Evolutionary conservation across 2,329 filamentous ascomycete genomes (phyloP), one percentile per base, ranked within the genome.

Genomic region (Polytolypa hystricis): DNA sequence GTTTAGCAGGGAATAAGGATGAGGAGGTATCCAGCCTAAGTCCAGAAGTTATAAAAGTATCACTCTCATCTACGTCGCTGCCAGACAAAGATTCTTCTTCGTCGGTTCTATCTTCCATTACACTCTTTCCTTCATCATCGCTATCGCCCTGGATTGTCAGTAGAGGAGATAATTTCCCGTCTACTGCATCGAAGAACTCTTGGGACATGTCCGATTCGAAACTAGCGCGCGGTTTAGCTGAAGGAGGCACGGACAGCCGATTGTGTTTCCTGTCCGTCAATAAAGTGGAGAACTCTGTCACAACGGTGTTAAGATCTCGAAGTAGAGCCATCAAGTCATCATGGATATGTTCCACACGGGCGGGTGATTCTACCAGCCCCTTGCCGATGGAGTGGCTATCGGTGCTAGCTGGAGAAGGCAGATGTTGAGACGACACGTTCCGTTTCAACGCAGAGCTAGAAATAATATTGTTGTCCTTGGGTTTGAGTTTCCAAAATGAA

Each of bases 131-230:
- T 33, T 76, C 81, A 35, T 80, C 78, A 33, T 83, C 82, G 51
- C 77, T 84, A 30, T 74, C 77, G 23, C 73, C 76, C 42, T 77
- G 73, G 41, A 95, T 89, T 33, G 79, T 79, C 43, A 93, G 67
- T 6, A 94, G 68, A 37, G 83, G 78, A 5, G 79, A 77, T 18
- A 55, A 58, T 11, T 64, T 50, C 47, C 74, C 73, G 35, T 77
- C 80, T 51, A 81, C 78, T 1, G 91, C 91, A 56, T 98, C 91
- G 50, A 95, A 98, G 61, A 96, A 98, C 55, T 96, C 89, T 39
- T 93, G 84, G 2, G 74, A 74, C 2, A 83, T 81, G 19, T 79
- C 71, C 0, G 86, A 93, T 43, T 94, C 87, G 37, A 93, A 74
- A 52, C 86, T 94, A 51, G 72, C 68, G 25, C 76, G 66, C 8